phyloP scores from a whole-genome alignment of 805 yeast species.

The Starmerella khaoyaiensis region DNA sequence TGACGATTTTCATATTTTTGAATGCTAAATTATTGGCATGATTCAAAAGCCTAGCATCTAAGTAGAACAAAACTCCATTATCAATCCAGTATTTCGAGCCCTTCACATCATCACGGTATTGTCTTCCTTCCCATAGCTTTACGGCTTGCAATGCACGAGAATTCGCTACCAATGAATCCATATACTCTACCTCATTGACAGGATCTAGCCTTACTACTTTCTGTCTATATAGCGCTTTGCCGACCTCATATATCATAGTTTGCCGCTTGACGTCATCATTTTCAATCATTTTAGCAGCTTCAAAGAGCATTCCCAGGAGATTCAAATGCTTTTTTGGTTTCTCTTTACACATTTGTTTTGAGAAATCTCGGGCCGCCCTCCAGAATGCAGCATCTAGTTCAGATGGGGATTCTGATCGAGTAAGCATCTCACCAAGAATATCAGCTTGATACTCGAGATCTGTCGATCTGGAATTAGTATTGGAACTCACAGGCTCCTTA shows the following conservation, averaged over 20 bases:
- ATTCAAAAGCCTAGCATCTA: slow-evolving; percentile 17
- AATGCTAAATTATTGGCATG: slow-evolving; percentile 15
- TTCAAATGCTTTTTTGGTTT: slow-evolving; percentile 6
- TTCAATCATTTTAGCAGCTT: slow-evolving; percentile 17
- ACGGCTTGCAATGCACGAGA: slow-evolving; percentile 17
- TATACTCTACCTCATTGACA: slow-evolving; percentile 22
- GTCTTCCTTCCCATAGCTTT: slow-evolving; percentile 17
- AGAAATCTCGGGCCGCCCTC: slow-evolving; percentile 10
- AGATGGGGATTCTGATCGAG: slow-evolving; percentile 1
- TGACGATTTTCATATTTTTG: slow-evolving; percentile 1
- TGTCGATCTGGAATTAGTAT: neutral
- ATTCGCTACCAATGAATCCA: slow-evolving; percentile 18
- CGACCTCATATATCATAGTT: slow-evolving; percentile 10
- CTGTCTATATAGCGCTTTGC: slow-evolving; percentile 17
- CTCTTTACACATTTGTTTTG: slow-evolving; percentile 1
- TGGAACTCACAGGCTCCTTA: neutral
- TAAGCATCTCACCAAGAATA: neutral
- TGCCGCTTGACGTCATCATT: slow-evolving; percentile 2
- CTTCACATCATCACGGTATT: slow-evolving; percentile 11
- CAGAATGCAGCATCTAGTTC: slow-evolving; percentile 17
- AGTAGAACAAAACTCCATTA: slow-evolving; percentile 19
- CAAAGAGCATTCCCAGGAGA: slow-evolving; percentile 17
- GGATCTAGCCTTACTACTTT: slow-evolving; percentile 22
- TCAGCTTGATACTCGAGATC: neutral
- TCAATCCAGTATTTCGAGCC: slow-evolving; percentile 19